Conservation (phyloP, 306 rosid species). For the Acacia confusa region DNA sequence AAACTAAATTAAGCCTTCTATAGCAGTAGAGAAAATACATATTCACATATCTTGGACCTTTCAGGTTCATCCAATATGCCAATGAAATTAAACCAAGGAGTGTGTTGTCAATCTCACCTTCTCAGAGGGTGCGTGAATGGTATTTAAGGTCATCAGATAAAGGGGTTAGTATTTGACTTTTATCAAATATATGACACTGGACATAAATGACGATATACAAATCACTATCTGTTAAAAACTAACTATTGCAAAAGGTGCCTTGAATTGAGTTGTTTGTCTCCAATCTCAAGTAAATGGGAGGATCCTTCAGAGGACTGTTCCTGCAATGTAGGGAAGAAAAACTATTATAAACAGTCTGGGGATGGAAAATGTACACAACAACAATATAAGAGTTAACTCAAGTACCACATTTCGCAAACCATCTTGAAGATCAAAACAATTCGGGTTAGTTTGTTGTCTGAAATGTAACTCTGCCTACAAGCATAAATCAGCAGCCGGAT, state of each 20-base stretch:
- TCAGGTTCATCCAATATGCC: background rate
- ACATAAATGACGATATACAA: slow-evolving; percentile 12
- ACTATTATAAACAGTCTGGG: background rate
- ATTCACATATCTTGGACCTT: background rate
- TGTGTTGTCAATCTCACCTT: background rate
- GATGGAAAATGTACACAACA: background rate
- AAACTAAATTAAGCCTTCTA: background rate
- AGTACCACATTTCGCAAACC: slow-evolving; percentile 40
- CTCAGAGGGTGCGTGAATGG: background rate
- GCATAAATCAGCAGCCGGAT: slow-evolving; percentile 5
- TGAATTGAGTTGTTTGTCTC: slow-evolving; percentile 33
- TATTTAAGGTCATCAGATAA: background rate
- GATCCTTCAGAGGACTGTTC: slow-evolving; percentile 41
- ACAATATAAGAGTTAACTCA: background rate
- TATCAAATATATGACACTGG: background rate
- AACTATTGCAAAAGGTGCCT: slow-evolving; percentile 30
- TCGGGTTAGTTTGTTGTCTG: slow-evolving; percentile 34
- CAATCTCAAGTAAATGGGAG: slow-evolving; percentile 37
- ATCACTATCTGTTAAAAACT: background rate
- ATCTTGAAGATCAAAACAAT: slow-evolving; percentile 36
- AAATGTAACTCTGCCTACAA: slow-evolving; percentile 49
- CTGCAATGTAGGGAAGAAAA: slow-evolving; percentile 34
- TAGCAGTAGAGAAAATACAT: background rate
- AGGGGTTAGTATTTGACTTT: background rate
- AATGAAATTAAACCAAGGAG: background rate